A percentile compares a stretch with the other conserved stretches of the same genome.
Evolutionary conservation across 208 protist genomes (phyloP).

Genomic region (Leishmania mexicana): DNA sequence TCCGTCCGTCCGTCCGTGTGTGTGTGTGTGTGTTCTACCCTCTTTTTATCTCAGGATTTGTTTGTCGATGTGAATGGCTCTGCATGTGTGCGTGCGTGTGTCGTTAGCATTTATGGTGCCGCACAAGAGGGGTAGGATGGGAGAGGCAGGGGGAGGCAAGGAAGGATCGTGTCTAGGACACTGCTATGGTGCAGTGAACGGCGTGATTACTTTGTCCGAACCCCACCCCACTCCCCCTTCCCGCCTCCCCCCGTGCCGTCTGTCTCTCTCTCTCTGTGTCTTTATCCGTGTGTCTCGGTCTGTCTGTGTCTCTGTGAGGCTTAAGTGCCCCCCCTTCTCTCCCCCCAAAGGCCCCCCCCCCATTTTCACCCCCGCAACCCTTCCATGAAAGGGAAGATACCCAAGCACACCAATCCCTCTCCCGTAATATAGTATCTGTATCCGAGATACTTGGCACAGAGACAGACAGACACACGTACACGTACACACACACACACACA

Average conservation of each 20-base stretch:
- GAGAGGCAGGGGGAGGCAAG: not conserved
- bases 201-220: not conserved
- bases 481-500: not conserved
- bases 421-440: too few species aligned
- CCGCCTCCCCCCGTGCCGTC: not conserved
- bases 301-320: not conserved
- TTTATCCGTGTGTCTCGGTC: not conserved
- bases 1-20: not conserved
- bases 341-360: not conserved
- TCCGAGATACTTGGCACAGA: too few species aligned
- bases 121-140: not conserved
- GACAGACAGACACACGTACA: too few species aligned
- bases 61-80: not conserved
- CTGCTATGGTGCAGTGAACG: not conserved
- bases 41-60: not conserved
- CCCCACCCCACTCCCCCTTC: not conserved
- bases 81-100: slow-evolving; percentile 4
- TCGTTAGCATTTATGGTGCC: not conserved
- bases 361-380: not conserved
- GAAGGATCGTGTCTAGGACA: not conserved
- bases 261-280: not conserved
- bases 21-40: not conserved
- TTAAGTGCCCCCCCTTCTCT: not conserved
- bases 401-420: not conserved
- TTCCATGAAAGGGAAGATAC: not conserved